These are phyloP conservation scores for Mucor lusitanicus DNA, from an alignment of 371 early-diverging fungal genomes.

Conservation along the genomic window DNA sequence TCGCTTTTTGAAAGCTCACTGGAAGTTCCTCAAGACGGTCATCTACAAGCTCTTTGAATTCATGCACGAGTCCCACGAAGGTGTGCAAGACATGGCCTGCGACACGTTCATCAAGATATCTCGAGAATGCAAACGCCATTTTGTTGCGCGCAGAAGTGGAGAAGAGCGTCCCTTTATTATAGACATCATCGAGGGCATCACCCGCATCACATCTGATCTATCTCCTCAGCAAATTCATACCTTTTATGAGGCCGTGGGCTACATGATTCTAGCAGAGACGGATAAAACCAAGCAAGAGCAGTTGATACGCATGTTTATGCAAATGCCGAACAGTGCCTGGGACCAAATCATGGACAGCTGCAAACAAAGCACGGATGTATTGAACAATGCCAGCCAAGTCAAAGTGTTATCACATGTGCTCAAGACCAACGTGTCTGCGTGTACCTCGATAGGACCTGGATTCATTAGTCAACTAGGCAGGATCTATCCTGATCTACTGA, in stretches of 20 bases:
- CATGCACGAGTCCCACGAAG: constrained; percentile 99
- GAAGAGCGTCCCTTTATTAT: constrained; percentile 91
- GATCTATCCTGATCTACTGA: constrained; percentile 88
- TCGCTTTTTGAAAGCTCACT: constrained; percentile 97
- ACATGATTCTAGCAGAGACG: constrained; percentile 91
- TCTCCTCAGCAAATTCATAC: constrained; percentile 91
- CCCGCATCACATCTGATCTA: constrained; percentile 84
- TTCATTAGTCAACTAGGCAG: constrained; percentile 84
- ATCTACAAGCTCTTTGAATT: constrained; percentile 99
- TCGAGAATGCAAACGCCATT: constrained; percentile 95
- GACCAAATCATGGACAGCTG: constrained; percentile 75
- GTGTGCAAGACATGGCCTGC: constrained; percentile 99
- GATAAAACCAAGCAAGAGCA: constrained; percentile 74
- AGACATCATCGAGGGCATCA: constrained; percentile 82
- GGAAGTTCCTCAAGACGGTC: constrained; percentile 99
- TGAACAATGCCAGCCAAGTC: constrained; percentile 80
- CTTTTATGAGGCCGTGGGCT: constrained; percentile 96
- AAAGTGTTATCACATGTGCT: constrained; percentile 90
- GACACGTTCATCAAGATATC: constrained; percentile 99
- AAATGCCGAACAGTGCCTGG: constrained; percentile 87
- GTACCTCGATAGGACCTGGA: constrained; percentile 83
- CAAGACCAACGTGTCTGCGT: constrained; percentile 93
- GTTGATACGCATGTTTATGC: constrained; percentile 85
- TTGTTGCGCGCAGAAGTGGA: constrained; percentile 84
- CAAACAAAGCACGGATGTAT: constrained; percentile 63